These are phyloP conservation scores for Hura crepitans DNA, from an alignment of 441 rosid genomes.

Conservation along the genomic window DNA sequence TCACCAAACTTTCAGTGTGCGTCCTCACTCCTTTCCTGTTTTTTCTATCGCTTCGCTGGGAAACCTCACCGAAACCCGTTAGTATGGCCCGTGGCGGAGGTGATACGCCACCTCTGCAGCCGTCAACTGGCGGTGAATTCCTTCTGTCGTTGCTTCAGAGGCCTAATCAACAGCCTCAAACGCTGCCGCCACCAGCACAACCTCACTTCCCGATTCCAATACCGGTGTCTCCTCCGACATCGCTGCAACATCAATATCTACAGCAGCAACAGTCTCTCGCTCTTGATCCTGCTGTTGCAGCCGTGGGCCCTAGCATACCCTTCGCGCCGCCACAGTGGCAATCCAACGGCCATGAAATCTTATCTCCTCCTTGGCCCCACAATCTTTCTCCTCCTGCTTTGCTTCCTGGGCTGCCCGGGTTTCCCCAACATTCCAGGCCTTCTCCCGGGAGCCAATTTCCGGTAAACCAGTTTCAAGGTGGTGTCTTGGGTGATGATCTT, in stretches of 20 bases:
- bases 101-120: conserved; percentile 41
- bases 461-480: conserved; percentile 33
- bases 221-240: conserved; percentile 27
- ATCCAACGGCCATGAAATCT: conserved; percentile 43
- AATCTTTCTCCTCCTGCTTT: conserved; percentile 41
- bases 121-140: conserved; percentile 63
- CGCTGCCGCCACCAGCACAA: conserved; percentile 16
- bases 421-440: conserved; percentile 38
- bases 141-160: conserved; percentile 66
- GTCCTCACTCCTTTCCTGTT: not conserved
- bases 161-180: conserved; percentile 32
- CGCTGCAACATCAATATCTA: conserved; percentile 14
- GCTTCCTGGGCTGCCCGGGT: conserved; percentile 45
- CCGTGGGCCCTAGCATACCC: conserved; percentile 55
- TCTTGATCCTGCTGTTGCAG: conserved; percentile 83
- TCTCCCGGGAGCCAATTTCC: conserved; percentile 31
- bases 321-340: conserved; percentile 36
- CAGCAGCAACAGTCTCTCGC: conserved; percentile 29
- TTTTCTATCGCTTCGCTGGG: not conserved
- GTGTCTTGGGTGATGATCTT: conserved; percentile 37
- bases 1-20: no score
- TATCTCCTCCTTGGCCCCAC: conserved; percentile 43
- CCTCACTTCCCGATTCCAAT: conserved; percentile 14
- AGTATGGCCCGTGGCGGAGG: conserved; percentile 57
- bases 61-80: conserved; percentile 15